These are phyloP conservation scores for Starmerella kuoi DNA, from an alignment of 805 yeast genomes.

Conservation along the genomic window DNA sequence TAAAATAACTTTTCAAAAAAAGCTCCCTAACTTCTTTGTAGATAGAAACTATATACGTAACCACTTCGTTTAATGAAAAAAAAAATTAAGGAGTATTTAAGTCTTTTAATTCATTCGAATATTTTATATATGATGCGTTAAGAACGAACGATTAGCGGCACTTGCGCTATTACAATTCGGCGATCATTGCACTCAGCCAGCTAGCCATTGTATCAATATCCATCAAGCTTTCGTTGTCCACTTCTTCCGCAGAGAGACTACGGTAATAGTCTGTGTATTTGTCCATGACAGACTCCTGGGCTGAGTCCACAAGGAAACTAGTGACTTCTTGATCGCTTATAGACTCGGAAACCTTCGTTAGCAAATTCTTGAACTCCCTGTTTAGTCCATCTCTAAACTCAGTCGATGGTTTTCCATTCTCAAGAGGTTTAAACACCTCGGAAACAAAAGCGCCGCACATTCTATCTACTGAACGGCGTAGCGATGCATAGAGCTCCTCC, in stretches of 20 bases:
- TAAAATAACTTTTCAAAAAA: too few relatives aligned
- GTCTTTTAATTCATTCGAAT: too few relatives aligned
- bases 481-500: constrained; percentile 57
- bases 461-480: constrained; percentile 48
- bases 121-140: too few relatives aligned
- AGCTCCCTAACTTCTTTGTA: too few relatives aligned
- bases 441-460: constrained; percentile 8
- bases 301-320: constrained; percentile 47
- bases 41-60: too few relatives aligned
- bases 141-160: too few relatives aligned
- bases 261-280: constrained; percentile 45
- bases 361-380: constrained; percentile 34
- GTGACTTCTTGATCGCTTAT: constrained; percentile 42
- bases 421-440: constrained; percentile 32
- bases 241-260: constrained; percentile 24
- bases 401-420: constrained; percentile 6
- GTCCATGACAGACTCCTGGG: constrained; percentile 47
- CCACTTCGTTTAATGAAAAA: too few relatives aligned
- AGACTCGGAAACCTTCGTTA: constrained; percentile 66
- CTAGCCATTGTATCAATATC: constrained; percentile 50
- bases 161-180: too few relatives aligned
- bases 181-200: constrained; percentile 27
- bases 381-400: constrained; percentile 40
- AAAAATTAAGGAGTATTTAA: too few relatives aligned
- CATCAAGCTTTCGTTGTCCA: constrained; percentile 38